Conservation (phyloP, 2,329 filamentous ascomycete genomes). For the Beauveria brongniartii region DNA sequence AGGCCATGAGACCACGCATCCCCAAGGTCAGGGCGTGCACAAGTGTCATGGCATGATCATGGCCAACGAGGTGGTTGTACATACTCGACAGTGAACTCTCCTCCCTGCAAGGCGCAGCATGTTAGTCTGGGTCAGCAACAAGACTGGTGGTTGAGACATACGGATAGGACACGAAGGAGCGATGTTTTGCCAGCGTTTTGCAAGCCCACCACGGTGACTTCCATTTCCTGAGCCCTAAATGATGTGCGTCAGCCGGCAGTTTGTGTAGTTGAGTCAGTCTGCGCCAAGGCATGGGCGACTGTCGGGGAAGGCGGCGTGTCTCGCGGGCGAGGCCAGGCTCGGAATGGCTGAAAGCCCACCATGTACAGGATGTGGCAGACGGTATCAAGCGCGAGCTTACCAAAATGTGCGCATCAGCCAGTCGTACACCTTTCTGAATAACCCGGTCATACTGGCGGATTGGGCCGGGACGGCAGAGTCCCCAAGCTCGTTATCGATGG, state of each 20-base stretch:
- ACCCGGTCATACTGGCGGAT: constrained; percentile 61
- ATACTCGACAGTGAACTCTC: constrained; percentile 98
- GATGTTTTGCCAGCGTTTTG: constrained; percentile 99
- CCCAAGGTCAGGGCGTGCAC: not conserved
- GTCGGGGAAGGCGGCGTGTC: not conserved
- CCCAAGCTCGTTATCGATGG: not conserved
- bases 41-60: not conserved
- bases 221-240: constrained; percentile 93
- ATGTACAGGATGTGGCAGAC: not conserved
- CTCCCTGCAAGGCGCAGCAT: constrained; percentile 53
- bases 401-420: constrained; percentile 97
- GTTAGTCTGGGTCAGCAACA: constrained; percentile 12
- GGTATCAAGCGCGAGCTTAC: constrained; percentile 44
- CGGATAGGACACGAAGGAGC: constrained; percentile 83
- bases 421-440: constrained; percentile 95
- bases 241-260: not conserved
- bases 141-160: constrained; percentile 43
- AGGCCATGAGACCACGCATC: not conserved
- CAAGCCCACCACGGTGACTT: constrained; percentile 97
- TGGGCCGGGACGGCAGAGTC: constrained; percentile 1
- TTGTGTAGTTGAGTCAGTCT: not conserved
- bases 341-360: not conserved
- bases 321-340: not conserved
- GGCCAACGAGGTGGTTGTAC: constrained; percentile 24
- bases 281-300: not conserved